These are phyloP conservation scores for Penicillium mononematosum DNA, from an alignment of 495 filamentous ascomycete genomes.

Conservation along the genomic window DNA sequence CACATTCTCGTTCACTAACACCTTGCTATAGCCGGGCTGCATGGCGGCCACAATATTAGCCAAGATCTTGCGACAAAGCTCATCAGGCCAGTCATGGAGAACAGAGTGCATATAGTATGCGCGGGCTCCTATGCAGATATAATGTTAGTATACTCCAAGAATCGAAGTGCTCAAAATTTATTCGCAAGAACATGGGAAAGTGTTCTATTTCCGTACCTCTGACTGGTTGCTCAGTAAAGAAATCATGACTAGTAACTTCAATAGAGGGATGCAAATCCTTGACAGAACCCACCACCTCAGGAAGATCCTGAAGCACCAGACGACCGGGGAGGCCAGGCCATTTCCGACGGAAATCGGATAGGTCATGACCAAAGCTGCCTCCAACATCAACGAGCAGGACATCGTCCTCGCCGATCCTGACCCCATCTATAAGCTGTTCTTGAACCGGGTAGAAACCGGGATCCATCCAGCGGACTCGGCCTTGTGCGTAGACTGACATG, in stretches of 20 bases:
- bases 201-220: background rate
- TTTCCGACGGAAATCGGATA: conserved; percentile 43
- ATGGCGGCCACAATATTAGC: conserved; percentile 35
- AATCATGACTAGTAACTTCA: conserved; percentile 42
- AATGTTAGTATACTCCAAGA: background rate
- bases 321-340: conserved; percentile 43
- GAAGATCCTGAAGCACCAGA: conserved; percentile 57
- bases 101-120: conserved; percentile 45
- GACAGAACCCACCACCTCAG: conserved; percentile 34
- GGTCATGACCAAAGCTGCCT: conserved; percentile 55
- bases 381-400: conserved; percentile 54
- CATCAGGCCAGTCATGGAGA: conserved; percentile 49
- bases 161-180: background rate
- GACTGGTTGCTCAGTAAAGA: conserved; percentile 51
- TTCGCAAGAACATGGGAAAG: background rate
- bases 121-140: conserved; percentile 28
- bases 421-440: conserved; percentile 31
- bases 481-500: conserved; percentile 41
- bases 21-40: conserved; percentile 40
- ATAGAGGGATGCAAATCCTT: conserved; percentile 29
- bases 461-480: conserved; percentile 41
- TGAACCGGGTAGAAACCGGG: conserved; percentile 39
- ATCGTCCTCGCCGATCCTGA: background rate
- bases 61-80: conserved; percentile 36
- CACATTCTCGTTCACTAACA: conserved; percentile 49